Conservation (phyloP, 768 basidiomycete genomes). For the Lactarius vividus region DNA sequence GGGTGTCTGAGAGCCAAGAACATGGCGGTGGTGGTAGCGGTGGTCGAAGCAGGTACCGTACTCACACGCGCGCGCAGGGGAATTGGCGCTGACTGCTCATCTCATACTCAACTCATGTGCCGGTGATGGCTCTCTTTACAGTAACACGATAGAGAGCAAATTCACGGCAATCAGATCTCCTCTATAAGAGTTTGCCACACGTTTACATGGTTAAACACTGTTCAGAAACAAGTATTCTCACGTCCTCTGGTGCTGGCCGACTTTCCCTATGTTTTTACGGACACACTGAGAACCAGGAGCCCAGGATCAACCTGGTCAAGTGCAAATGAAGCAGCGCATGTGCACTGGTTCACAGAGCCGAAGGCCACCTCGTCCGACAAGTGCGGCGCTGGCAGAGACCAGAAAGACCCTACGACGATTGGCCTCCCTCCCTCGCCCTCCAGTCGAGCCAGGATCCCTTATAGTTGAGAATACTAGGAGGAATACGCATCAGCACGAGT, state of each 20-base stretch:
- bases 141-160: background rate
- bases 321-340: background rate
- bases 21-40: conserved; percentile 6
- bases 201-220: background rate
- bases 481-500: background rate
- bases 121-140: background rate
- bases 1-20: conserved; percentile 2
- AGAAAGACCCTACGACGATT: conserved; percentile 30
- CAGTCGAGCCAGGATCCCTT: conserved; percentile 89
- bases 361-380: conserved; percentile 2
- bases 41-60: background rate
- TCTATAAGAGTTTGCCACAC: background rate
- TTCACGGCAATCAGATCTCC: background rate
- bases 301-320: background rate
- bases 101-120: background rate
- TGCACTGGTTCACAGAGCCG: conserved; percentile 7
- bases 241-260: background rate
- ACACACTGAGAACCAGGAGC: background rate
- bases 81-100: background rate
- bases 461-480: conserved; percentile 55
- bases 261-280: background rate
- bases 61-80: background rate
- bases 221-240: background rate
- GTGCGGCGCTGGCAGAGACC: background rate
- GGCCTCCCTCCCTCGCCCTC: conserved; percentile 53